These are phyloP conservation scores for Hypomontagnella submonticulosa DNA, from an alignment of 495 filamentous ascomycete genomes.

Conservation along the genomic window DNA sequence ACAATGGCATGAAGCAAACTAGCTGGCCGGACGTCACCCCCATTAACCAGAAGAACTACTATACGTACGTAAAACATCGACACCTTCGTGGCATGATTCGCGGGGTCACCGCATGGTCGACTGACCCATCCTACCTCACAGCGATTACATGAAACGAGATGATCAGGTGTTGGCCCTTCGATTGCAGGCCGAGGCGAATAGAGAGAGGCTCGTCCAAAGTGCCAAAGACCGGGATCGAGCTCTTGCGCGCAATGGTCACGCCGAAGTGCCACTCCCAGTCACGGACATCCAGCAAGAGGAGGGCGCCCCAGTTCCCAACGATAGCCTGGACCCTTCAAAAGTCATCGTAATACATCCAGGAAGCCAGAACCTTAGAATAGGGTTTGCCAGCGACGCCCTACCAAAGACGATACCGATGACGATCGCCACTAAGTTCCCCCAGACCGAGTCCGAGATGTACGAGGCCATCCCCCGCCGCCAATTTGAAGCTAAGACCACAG, in stretches of 20 bases:
- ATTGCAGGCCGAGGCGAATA: conserved; percentile 82
- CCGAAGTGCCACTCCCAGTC: conserved; percentile 65
- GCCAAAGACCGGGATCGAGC: conserved; percentile 89
- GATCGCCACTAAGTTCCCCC: conserved; percentile 78
- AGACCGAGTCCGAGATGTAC: conserved; percentile 84
- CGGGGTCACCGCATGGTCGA: conserved; percentile 32
- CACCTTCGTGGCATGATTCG: background rate
- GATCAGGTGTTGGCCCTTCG: conserved; percentile 92
- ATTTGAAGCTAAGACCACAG: conserved; percentile 73
- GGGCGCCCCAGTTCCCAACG: conserved; percentile 66
- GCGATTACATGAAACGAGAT: conserved; percentile 97
- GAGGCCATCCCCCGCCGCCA: conserved; percentile 90
- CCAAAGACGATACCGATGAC: conserved; percentile 95
- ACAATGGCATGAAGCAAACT: conserved; percentile 95
- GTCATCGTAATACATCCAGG: conserved; percentile 97
- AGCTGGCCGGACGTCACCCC: conserved; percentile 91
- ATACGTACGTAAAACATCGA: conserved; percentile 75
- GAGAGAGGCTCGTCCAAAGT: conserved; percentile 79
- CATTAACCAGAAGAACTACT: conserved; percentile 99
- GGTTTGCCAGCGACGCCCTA: conserved; percentile 91
- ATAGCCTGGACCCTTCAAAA: conserved; percentile 79
- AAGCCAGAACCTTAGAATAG: conserved; percentile 95
- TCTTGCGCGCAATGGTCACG: conserved; percentile 76
- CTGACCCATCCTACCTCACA: conserved; percentile 51
- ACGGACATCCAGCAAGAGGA: conserved; percentile 70